These are phyloP conservation scores for Onygenales sp. DNA, from an alignment of 2,329 filamentous ascomycete species.

Conservation along the genomic window DNA sequence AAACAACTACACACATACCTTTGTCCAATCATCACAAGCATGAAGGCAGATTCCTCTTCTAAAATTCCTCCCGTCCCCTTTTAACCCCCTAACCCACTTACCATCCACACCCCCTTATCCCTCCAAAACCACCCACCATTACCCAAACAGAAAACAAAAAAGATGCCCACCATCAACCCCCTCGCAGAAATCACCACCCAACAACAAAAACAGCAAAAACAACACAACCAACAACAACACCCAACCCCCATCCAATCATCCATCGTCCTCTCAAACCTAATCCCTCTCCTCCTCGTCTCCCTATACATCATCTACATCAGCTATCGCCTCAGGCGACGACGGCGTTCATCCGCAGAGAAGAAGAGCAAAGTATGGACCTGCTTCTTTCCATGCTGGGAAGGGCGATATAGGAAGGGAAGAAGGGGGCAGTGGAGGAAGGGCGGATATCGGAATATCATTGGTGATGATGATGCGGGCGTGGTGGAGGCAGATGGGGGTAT, in stretches of 20 bases:
- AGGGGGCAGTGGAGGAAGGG: neutral
- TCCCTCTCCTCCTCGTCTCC: constrained; percentile 5
- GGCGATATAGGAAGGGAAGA: constrained; percentile 13
- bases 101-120: too few species aligned
- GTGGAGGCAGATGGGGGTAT: too few species aligned
- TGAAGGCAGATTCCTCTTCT: neutral
- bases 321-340: neutral
- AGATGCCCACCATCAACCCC: neutral
- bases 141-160: neutral
- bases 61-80: too few species aligned
- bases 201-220: neutral
- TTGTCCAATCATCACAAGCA: neutral
- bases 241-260: constrained; percentile 1
- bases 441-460: too few species aligned
- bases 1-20: neutral
- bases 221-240: neutral
- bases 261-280: constrained; percentile 6
- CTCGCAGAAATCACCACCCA: neutral
- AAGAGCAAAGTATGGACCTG: neutral
- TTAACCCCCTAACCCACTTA: too few species aligned
- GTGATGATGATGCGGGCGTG: too few species aligned
- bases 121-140: neutral
- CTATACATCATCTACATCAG: constrained; percentile 12
- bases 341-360: neutral
- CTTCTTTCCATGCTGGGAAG: neutral